phyloP scores from a whole-genome alignment of 345 rosid genomes.

The Odontarrhena argentea region DNA sequence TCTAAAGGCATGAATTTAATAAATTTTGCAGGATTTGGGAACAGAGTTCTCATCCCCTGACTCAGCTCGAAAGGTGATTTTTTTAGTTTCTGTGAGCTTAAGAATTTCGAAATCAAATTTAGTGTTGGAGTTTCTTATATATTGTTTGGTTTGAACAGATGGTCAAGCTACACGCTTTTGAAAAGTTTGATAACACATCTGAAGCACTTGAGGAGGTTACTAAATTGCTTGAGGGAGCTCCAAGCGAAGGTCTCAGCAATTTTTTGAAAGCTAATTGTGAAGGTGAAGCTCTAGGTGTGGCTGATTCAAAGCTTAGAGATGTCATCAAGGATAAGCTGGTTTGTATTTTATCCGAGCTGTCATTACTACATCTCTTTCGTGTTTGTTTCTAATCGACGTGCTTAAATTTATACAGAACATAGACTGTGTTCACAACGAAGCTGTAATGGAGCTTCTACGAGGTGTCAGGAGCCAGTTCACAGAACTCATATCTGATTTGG shows the following conservation, averaged over 20 bases:
- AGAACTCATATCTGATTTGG: slow-evolving; percentile 83
- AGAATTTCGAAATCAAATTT: neutral
- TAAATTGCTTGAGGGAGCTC: slow-evolving; percentile 64
- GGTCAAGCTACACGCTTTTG: slow-evolving; percentile 81
- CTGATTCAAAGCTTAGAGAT: slow-evolving; percentile 94
- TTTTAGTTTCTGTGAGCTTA: neutral
- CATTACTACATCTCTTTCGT: neutral
- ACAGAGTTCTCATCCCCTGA: slow-evolving; percentile 59
- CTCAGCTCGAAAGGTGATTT: slow-evolving; percentile 62
- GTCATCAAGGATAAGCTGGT: slow-evolving; percentile 91
- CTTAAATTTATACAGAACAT: slow-evolving; percentile 58
- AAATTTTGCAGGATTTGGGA: slow-evolving; percentile 52
- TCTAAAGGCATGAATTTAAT: neutral
- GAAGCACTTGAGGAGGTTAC: slow-evolving; percentile 85
- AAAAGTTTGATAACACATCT: slow-evolving; percentile 85
- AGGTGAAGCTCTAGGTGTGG: slow-evolving; percentile 73
- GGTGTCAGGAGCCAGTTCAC: slow-evolving; percentile 85
- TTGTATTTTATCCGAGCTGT: slow-evolving; percentile 6
- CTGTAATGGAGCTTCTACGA: slow-evolving; percentile 89
- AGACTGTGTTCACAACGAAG: slow-evolving; percentile 84
- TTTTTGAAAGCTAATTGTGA: slow-evolving; percentile 71
- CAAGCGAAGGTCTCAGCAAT: slow-evolving; percentile 79
- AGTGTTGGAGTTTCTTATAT: neutral
- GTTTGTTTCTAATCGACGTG: slow-evolving; percentile 7
- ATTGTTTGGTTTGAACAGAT: slow-evolving; percentile 41